Evolutionary conservation across 345 rosid genomes (phyloP).

Genomic region (Triadica sebifera): DNA sequence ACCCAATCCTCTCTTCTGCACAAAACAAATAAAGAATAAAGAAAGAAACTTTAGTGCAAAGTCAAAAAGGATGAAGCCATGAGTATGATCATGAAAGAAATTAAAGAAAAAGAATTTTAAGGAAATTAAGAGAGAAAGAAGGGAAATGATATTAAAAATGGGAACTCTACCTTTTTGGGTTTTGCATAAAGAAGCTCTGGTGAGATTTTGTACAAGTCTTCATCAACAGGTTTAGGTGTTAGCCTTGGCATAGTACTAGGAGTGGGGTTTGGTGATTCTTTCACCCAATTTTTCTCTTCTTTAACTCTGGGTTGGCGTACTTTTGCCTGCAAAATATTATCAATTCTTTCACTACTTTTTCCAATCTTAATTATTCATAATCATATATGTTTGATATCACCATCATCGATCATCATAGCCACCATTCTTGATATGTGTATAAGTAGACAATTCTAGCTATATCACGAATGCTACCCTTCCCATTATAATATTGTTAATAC

Average conservation of each 20-base stretch:
- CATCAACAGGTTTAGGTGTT: constrained; percentile 76
- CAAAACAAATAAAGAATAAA: neutral
- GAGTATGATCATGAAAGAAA: neutral
- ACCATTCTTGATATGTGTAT: no score
- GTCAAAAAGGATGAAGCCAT: neutral
- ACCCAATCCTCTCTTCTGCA: constrained; percentile 76
- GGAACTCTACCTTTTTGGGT: constrained; percentile 45
- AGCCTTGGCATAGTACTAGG: constrained; percentile 27
- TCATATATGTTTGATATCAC: neutral
- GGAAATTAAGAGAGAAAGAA: no score
- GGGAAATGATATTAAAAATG: no score
- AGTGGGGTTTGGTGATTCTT: constrained; percentile 28
- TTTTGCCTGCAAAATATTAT: constrained; percentile 37
- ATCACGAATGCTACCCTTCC: neutral
- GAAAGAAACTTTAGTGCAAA: neutral
- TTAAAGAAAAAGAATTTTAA: no score
- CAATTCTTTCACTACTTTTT: neutral
- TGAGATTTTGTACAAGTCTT: constrained; percentile 84
- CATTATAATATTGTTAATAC: no score
- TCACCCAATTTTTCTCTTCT: constrained; percentile 39
- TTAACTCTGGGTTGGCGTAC: constrained; percentile 16
- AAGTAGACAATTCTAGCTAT: no score
- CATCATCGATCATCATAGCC: constrained; percentile 9
- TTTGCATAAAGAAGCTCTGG: constrained; percentile 64
- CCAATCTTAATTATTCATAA: neutral